Evolutionary conservation across 441 rosid species (phyloP), one percentile per base, ranked within the genome.

Genomic region (Bruguiera hainesii): DNA sequence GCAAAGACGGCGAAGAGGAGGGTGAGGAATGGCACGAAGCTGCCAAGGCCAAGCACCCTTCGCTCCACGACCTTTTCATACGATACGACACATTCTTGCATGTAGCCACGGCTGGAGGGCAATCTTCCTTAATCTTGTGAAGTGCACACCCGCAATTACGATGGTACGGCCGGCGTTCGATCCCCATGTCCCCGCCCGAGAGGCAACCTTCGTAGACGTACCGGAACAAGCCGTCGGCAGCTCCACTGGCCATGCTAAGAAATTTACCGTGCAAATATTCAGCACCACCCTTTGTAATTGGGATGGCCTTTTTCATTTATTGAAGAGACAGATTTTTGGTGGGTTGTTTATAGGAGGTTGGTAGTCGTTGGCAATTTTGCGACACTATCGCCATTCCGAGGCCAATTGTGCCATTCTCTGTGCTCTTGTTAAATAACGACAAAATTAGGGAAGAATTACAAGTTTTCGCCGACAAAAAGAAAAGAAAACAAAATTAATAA

Each of bases 121-220:
- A 73, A 51, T 63, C 68, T 21, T 77, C 77, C 46, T 62, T 61
- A 0, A 79, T 62, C 60, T 71, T 77, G 60, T 87, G 96, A 26
- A 89, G 84, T 2, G 86, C 96, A 63, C 97, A 91, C 0, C 82
- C n/a, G 67, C 96, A 91, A 66, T 91, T 83, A 25, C 79, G 77
- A 77, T 87, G 96, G 72, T 89, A 91, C 0, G 92, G 96, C 53
- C 97, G 82, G 9, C 88, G 77, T 23, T 81, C 82, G 19, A 85
- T 73, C 42, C 74, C 84, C 35, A 70, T 62, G 63, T 86, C 87
- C 13, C 71, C 64, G 25, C 81, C 74, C 3, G 76, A 85, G 61
- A 87, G 71, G 71, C 90, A 83, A 2, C 89, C 89, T 18, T 87
- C 84, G 66, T 82, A 84, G 64, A 84, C 75, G 31, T 75, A 59